Base-by-base conservation (phyloP, 208 protist species). In the Leishmania arabica region DNA sequence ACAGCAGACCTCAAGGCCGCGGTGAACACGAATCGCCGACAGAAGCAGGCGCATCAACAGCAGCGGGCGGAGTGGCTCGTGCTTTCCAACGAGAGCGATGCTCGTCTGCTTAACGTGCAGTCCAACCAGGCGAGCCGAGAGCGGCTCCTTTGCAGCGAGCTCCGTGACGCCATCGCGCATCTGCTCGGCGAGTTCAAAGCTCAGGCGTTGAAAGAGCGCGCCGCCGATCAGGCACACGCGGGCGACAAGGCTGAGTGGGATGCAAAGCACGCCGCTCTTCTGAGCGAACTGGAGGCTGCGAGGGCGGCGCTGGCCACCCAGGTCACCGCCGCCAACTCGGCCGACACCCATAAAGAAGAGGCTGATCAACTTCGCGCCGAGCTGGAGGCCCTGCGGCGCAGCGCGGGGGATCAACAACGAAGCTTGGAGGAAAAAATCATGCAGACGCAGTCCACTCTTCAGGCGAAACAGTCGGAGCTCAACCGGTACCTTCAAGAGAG, bases 381-480 rank as follows among this genome's bases (percentile, higher is more conserved):
- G 71, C 13, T 90, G 24, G 78, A 84, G 47, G 79, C 71, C 21
- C 82, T 89, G 34, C 76, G 34, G 11, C 60, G 72, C 9, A 72
- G 68, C 68, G 69, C 75, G 37, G 82, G 80, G 34, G 62, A 84
- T 13, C 71, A 85, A 73, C 51, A 88, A 34, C 83, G 88, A 27
- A 73, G 83, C n/a, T 64, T 94, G 21, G 90, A 91, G 74, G 78
- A 78, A 31, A 56, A 86, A 54, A 80, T 86, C 3, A 75, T 60
- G 8, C 73, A 84, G 42, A 75, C 75, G 56, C 84, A 90, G 72
- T 81, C 79, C 13, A 47, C 17, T 2, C 75, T 89, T 66, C 85
- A 84, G 24, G 56, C 60, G n/a, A 45, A 78, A 24, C 56, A 51
- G 42, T 51, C 27, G 54, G 80, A 85, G 77, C 76, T 83, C 62